These are phyloP conservation scores for Fomes fomentarius DNA, from an alignment of 1,284 basidiomycete species.

Conservation along the genomic window DNA sequence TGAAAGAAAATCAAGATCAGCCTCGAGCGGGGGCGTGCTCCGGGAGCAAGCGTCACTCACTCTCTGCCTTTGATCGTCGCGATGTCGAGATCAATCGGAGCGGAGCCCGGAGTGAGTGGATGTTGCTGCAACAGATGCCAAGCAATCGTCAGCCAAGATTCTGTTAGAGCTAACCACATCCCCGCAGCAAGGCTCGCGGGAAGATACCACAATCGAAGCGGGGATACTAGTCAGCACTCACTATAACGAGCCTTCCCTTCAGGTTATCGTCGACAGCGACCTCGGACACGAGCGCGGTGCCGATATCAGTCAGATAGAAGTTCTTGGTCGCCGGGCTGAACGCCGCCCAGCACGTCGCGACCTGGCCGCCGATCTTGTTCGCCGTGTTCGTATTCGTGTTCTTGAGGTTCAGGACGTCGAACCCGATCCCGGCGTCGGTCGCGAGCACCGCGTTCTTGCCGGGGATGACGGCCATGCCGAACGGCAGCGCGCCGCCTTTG, in stretches of 20 bases:
- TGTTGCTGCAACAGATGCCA: constrained; percentile 42
- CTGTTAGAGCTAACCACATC: background rate
- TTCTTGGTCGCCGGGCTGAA: constrained; percentile 50
- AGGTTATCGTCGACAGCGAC: constrained; percentile 49
- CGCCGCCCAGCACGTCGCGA: constrained; percentile 52
- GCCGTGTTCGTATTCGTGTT: constrained; percentile 35
- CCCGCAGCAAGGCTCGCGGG: background rate
- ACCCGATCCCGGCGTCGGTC: constrained; percentile 49
- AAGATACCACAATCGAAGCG: background rate
- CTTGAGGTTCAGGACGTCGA: constrained; percentile 47
- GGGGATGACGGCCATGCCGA: constrained; percentile 50
- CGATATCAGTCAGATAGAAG: constrained; percentile 53
- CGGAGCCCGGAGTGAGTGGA: constrained; percentile 39
- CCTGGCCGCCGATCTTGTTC: constrained; percentile 44
- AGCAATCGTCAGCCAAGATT: background rate
- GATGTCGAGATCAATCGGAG: constrained; percentile 50
- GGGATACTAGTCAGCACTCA: constrained; percentile 9
- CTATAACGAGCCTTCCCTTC: constrained; percentile 46
- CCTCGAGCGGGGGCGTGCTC: too few species aligned
- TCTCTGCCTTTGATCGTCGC: constrained; percentile 47
- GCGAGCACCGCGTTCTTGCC: constrained; percentile 50
- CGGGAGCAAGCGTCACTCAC: constrained; percentile 34
- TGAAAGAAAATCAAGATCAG: too few species aligned
- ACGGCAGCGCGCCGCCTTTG: constrained; percentile 46
- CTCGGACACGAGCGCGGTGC: constrained; percentile 47